Percentiles rank a stretch among this genome's conserved stretches.
phyloP scores from a whole-genome alignment of 2,329 filamentous ascomycete genomes.

The Leptographium radiaticola region DNA sequence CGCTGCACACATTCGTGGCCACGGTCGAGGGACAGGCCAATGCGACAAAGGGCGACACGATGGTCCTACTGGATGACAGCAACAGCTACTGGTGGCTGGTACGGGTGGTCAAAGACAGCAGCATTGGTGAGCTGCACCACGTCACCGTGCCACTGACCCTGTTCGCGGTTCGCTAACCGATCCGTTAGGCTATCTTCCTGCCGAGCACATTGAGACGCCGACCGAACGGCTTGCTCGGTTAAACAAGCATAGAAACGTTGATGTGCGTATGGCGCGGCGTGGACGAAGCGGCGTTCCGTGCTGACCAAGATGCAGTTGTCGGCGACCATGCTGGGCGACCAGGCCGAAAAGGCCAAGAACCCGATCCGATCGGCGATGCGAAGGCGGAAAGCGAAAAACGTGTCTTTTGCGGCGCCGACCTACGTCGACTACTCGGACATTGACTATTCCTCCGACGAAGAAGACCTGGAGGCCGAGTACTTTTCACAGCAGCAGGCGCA shows the following conservation, averaged over 20 bases:
- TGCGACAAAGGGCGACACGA: conserved; percentile 95
- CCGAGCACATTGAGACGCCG: conserved; percentile 96
- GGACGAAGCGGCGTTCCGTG: neutral
- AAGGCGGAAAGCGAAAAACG: conserved; percentile 69
- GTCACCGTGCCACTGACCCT: neutral
- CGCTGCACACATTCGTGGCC: conserved; percentile 91
- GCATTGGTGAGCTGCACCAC: conserved; percentile 69
- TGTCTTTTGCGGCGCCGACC: conserved; percentile 72
- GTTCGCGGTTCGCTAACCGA: conserved; percentile 4
- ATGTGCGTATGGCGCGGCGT: conserved; percentile 44
- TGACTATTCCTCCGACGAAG: conserved; percentile 71
- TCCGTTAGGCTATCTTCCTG: conserved; percentile 71
- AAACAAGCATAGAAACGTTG: conserved; percentile 97
- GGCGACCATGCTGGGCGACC: conserved; percentile 49
- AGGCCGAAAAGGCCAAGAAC: conserved; percentile 66
- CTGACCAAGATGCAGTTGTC: conserved; percentile 32
- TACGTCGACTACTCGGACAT: conserved; percentile 81
- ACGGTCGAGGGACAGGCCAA: conserved; percentile 98
- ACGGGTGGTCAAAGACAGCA: conserved; percentile 91
- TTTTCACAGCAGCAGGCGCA: conserved; percentile 19
- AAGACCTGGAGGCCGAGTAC: conserved; percentile 34
- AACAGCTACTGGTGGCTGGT: conserved; percentile 99
- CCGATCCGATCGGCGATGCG: conserved; percentile 75
- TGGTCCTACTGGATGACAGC: conserved; percentile 95
- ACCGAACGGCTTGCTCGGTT: conserved; percentile 85